phyloP scores from a whole-genome alignment of 805 yeast genomes.

The Lipomyces oligophaga region DNA sequence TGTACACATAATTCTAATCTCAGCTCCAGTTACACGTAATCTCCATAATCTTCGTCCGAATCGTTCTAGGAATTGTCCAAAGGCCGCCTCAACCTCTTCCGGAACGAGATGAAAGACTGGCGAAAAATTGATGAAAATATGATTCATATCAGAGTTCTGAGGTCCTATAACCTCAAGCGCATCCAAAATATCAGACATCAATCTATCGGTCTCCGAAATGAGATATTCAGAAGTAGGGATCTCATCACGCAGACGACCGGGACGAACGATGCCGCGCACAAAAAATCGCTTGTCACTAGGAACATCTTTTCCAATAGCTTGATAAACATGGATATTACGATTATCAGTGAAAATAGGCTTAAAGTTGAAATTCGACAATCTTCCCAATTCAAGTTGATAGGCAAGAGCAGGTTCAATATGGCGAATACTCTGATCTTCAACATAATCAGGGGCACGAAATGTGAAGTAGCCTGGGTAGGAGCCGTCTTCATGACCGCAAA shows the following conservation, averaged over 20 bases:
- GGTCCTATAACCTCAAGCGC: conserved; percentile 92
- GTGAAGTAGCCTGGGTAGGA: conserved; percentile 93
- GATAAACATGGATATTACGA: conserved; percentile 95
- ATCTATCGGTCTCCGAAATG: conserved; percentile 92
- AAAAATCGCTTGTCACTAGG: conserved; percentile 92
- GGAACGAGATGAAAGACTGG: conserved; percentile 94
- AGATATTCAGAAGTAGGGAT: conserved; percentile 88
- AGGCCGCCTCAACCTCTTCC: conserved; percentile 94
- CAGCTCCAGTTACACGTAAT: conserved; percentile 94
- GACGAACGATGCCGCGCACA: conserved; percentile 94
- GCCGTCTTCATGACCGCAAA: conserved; percentile 78
- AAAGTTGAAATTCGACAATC: conserved; percentile 91
- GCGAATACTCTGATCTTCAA: conserved; percentile 89
- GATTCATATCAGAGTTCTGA: conserved; percentile 91
- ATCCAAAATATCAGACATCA: conserved; percentile 93
- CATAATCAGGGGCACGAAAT: conserved; percentile 80
- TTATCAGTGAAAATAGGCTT: conserved; percentile 94
- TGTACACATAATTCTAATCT: conserved; percentile 90
- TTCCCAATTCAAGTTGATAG: conserved; percentile 90
- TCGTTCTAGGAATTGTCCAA: conserved; percentile 95
- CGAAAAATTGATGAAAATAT: conserved; percentile 93
- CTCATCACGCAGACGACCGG: conserved; percentile 91
- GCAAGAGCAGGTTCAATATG: conserved; percentile 98
- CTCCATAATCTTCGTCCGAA: conserved; percentile 97
- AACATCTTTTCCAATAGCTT: conserved; percentile 91